Percentiles rank a stretch among this genome's conserved stretches.
Conservation (phyloP, 2,329 filamentous ascomycete species). For the Hymenoscyphus albidus region DNA sequence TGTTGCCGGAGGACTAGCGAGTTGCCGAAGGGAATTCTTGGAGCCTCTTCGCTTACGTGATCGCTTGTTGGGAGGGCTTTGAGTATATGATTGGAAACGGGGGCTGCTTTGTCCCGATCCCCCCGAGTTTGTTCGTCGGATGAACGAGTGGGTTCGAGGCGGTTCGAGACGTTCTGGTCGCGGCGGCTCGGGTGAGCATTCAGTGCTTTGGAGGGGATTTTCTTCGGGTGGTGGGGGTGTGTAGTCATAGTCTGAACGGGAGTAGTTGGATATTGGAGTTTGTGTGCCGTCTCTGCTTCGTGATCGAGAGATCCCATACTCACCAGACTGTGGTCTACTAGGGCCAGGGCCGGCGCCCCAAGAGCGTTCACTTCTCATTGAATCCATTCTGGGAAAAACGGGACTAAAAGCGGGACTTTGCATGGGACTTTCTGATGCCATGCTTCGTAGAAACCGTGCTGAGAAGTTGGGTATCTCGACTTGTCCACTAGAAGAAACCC, state of each 20-base stretch:
- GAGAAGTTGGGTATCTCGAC: conserved; percentile 26
- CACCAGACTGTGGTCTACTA: conserved; percentile 18
- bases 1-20: neutral
- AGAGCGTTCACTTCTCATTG: conserved; percentile 8
- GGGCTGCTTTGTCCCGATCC: neutral
- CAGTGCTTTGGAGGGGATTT: neutral
- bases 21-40: neutral
- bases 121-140: conserved; percentile 1
- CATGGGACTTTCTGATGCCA: conserved; percentile 22
- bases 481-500: conserved; percentile 41
- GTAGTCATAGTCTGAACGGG: conserved; percentile 17
- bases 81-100: neutral
- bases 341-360: conserved; percentile 22
- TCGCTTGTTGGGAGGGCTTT: neutral
- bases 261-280: conserved; percentile 27
- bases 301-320: conserved; percentile 14
- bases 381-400: conserved; percentile 16
- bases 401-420: conserved; percentile 29
- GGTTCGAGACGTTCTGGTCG: conserved; percentile 11
- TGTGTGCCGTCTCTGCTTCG: conserved; percentile 22
- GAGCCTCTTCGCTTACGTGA: neutral
- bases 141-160: neutral
- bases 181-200: neutral
- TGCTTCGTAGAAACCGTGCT: conserved; percentile 19
- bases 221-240: conserved; percentile 12